phyloP scores from a whole-genome alignment of 176 grass and related monocot genomes.

The Luzula sylvatica region DNA sequence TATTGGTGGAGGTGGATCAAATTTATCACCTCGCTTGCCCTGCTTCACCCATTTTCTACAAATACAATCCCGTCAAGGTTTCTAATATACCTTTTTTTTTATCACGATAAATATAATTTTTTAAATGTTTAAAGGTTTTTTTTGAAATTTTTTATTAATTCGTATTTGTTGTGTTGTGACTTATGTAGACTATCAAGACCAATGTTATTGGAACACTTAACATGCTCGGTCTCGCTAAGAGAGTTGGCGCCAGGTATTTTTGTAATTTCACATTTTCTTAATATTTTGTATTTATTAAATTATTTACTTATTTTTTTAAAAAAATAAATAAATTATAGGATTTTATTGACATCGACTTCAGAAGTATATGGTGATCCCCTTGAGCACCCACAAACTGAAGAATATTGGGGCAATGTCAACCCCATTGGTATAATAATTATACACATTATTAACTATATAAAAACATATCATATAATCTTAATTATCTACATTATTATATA shows the following conservation, averaged over 20 bases:
- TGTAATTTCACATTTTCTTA: too few species aligned
- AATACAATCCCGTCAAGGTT: constrained; percentile 99
- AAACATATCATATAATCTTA: background rate
- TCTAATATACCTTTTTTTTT: constrained; percentile 12
- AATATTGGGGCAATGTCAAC: constrained; percentile 99
- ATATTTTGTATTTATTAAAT: too few species aligned
- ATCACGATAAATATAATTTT: background rate
- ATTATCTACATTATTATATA: background rate
- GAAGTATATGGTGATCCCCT: constrained; percentile 97
- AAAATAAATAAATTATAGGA: constrained; percentile 39
- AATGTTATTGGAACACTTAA: constrained; percentile 99
- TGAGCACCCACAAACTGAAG: constrained; percentile 94
- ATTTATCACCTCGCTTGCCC: constrained; percentile 99
- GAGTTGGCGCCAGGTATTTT: constrained; percentile 95
- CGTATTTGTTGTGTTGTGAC: constrained; percentile 9
- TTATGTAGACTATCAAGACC: constrained; percentile 90
- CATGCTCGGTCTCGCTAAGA: constrained; percentile 99
- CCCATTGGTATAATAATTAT: constrained; percentile 63
- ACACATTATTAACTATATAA: background rate
- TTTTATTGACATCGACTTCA: constrained; percentile 95
- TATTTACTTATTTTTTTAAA: too few species aligned
- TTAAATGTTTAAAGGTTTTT: too few species aligned
- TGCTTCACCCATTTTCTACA: constrained; percentile 99
- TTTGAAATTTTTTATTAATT: constrained; percentile 2
- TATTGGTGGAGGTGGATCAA: constrained; percentile 98